Base-by-base conservation (phyloP, 305 asterid genomes). In the Stenogyne calaminthoides region DNA sequence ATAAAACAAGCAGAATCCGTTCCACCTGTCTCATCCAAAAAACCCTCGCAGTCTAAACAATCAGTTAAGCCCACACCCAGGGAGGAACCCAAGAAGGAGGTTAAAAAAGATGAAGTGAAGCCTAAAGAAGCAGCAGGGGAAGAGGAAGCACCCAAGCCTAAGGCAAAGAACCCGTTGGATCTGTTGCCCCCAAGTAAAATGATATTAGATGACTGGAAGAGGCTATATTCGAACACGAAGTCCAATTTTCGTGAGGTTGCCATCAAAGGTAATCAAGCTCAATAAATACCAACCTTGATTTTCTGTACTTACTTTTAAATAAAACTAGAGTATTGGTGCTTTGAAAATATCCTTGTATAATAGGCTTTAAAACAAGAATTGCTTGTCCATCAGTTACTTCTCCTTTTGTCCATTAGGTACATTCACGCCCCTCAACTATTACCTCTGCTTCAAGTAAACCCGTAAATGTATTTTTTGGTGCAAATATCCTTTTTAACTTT, bases 221-320 rank as follows among this genome's bases (percentile, higher is more conserved):
- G 87, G 80, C 87, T 85, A 11, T 85, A 85, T 82, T 85, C 89
- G 1, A 85, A 85, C 81, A 84, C 89, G 46, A 84, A 84, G 76
- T 72, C 83, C 76, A 84, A 84, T 71, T 84, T 84, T 77, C 89
- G 84, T 8, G 89, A 82, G 83, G 85, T 84, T 71, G 85, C 87
- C 56, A 64, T 84, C 59, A 84, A 84, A 80, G 89, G 89, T 84
- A 80, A 52, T 49, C 20, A 47, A 16, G 67, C 37, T 55, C 32
- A 22, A 29, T 56, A 29, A 52, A 16, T 42, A 16, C 36, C 15
- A 32, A 42, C 16, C 36, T 6, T 73, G 47, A 37, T 18, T n/a
- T 54, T 36, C 49, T 55, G 4, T 65, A 25, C 27, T 39, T 55
- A 19, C 12, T 51, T 27, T 49, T 32, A 49, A 20, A 27, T 9